phyloP scores from a whole-genome alignment of 2,329 filamentous ascomycete genomes.

The Ophiobolus disseminans region DNA sequence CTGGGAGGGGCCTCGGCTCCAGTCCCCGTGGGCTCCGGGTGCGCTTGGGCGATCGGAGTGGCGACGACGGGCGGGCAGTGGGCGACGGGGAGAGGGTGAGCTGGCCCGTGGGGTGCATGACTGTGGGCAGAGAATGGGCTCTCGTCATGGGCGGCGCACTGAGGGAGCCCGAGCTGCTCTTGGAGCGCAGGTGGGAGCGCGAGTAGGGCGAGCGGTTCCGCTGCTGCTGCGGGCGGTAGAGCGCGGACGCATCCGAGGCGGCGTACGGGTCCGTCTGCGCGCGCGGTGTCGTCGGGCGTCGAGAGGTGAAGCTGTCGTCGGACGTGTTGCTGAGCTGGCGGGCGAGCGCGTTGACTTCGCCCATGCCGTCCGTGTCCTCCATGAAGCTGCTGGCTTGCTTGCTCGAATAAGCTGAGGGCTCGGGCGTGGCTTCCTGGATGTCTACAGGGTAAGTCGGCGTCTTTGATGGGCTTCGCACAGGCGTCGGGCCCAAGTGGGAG shows the following conservation, averaged over 20 bases:
- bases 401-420: constrained; percentile 2
- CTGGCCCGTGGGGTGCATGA: constrained; percentile 43
- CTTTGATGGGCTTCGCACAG: constrained; percentile 12
- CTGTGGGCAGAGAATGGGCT: constrained; percentile 56
- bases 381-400: constrained; percentile 5
- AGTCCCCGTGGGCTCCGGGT: constrained; percentile 47
- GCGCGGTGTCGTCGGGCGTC: constrained; percentile 46
- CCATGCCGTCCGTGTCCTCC: constrained; percentile 27
- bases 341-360: constrained; percentile 26
- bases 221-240: constrained; percentile 43
- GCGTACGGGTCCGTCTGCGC: constrained; percentile 51
- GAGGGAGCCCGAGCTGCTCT: constrained; percentile 50
- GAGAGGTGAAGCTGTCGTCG: constrained; percentile 28
- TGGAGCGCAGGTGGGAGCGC: constrained; percentile 54
- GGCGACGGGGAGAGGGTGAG: constrained; percentile 44
- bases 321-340: constrained; percentile 35
- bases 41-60: constrained; percentile 53
- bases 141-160: constrained; percentile 56
- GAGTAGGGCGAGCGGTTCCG: constrained; percentile 58
- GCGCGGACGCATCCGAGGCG: constrained; percentile 29
- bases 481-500: constrained; percentile 10
- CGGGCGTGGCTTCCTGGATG: constrained; percentile 1
- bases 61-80: constrained; percentile 45
- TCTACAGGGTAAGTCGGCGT: constrained; percentile 6
- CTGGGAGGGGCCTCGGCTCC: constrained; percentile 23